Evolutionary conservation across 306 rosid species (phyloP).

Genomic region (Lathyrus sativus): DNA sequence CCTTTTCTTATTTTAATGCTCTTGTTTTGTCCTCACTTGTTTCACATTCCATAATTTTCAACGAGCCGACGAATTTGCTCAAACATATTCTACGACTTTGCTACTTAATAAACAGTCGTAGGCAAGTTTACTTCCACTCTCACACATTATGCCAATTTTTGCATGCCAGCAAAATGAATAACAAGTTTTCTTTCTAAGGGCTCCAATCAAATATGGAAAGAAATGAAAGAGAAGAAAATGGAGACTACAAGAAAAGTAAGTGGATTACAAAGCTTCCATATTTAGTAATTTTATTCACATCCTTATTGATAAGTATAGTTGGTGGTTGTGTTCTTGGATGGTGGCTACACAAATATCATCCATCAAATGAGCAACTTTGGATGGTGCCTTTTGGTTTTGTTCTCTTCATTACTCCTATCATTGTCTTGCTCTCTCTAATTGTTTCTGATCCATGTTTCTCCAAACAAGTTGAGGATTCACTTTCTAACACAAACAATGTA

Average conservation of each 20-base stretch:
- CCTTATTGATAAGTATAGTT: conserved; percentile 47
- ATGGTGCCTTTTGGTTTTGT: conserved; percentile 92
- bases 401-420: conserved; percentile 63
- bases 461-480: conserved; percentile 18
- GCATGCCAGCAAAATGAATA: conserved; percentile 7
- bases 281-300: conserved; percentile 37
- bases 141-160: neutral
- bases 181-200: neutral
- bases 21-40: neutral
- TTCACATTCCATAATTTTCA: neutral
- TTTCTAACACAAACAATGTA: conserved; percentile 37
- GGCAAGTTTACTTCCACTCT: conserved; percentile 23
- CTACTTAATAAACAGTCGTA: conserved; percentile 16
- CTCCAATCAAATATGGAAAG: conserved; percentile 41
- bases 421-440: conserved; percentile 57
- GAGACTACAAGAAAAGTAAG: conserved; percentile 33
- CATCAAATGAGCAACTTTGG: conserved; percentile 70
- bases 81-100: conserved; percentile 25
- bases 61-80: neutral
- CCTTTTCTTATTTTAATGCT: neutral
- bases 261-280: conserved; percentile 36
- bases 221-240: conserved; percentile 38
- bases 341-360: conserved; percentile 67
- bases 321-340: conserved; percentile 69
- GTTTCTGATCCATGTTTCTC: conserved; percentile 44